Evolutionary conservation across 169 alveolate genomes (phyloP), one percentile per base, ranked within the genome.

Genomic region (Cryptosporidium canis): DNA sequence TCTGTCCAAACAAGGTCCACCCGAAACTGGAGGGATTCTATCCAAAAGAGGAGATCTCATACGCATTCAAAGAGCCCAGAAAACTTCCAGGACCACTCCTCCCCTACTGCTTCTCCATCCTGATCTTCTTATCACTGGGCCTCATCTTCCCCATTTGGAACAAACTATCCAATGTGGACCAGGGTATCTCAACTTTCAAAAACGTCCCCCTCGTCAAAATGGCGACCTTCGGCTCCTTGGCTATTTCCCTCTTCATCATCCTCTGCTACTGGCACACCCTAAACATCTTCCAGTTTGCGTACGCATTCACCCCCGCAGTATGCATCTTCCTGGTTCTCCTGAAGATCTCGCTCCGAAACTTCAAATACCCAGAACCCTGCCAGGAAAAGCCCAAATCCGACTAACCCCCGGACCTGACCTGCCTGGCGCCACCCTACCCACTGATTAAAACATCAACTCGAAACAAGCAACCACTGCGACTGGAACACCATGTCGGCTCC

Each of bases 241-340:
- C 66, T 18, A 44, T 43, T 5, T 77, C 87, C 21, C 44, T 77
- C 14, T 29, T 63, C 48, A 61, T 58, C 24, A 61, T 77, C 35
- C 51, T 77, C 33, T 61, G 70, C 66, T 77, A 77, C 51, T 77
- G 87, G 87, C 72, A 58, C 31, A 55, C 87, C 12, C 51, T 77
- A 16, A 39, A 77, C 3, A 77, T 77, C 44, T 77, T 77, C 87
- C 87, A 77, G 14, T 77, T 77, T 9, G 37, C 66, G 11, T 77
- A 77, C 55, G 44, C 27, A 8, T 77, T 77, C 31, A 77, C 72
- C 33, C 87, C 87, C 11, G 39, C 39, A 11, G 27, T 77, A 41
- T 37, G 65, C 21, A 5, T 44, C 27, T 55, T 77, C 44, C 44
- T 77, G 14, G 31, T 56, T 7, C 48, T 77, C n/a, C 31, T 77